These are phyloP conservation scores for Earliella scabrosa DNA, from an alignment of 1,284 basidiomycete species.

Conservation along the genomic window DNA sequence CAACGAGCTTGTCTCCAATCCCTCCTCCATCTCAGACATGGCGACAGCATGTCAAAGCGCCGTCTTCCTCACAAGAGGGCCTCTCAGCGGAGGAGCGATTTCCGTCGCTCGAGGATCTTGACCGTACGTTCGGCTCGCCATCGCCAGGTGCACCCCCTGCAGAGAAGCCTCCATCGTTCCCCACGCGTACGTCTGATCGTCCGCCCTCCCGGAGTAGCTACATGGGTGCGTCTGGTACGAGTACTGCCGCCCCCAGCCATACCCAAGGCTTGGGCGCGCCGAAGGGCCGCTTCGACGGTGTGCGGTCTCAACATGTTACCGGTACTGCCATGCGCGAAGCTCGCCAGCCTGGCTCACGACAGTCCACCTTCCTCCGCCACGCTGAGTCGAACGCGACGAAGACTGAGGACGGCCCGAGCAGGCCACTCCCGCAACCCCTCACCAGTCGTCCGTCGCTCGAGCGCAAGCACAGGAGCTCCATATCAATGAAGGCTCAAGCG, in stretches of 20 bases:
- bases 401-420: conserved; percentile 22
- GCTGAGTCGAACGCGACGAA: conserved; percentile 15
- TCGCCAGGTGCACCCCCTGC: conserved; percentile 13
- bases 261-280: not conserved
- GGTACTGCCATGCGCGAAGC: conserved; percentile 57
- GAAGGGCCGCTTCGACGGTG: conserved; percentile 29
- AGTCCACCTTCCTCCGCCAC: conserved; percentile 19
- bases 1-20: conserved; percentile 26
- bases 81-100: conserved; percentile 68
- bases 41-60: conserved; percentile 24
- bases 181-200: conserved; percentile 11
- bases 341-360: conserved; percentile 27
- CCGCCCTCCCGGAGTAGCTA: conserved; percentile 21
- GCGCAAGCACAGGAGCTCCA: conserved; percentile 28
- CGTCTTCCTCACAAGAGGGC: conserved; percentile 39
- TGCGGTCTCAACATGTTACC: conserved; percentile 56
- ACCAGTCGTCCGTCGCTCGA: conserved; percentile 25
- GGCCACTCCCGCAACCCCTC: conserved; percentile 9
- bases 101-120: conserved; percentile 78
- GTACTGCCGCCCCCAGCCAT: too few species aligned
- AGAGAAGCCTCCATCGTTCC: conserved; percentile 1
- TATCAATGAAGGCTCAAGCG: conserved; percentile 21
- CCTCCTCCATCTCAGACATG: conserved; percentile 28
- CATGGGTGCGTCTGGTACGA: conserved; percentile 5
- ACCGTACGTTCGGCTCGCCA: conserved; percentile 56